Base-by-base conservation (phyloP, 305 asterid species). In the Fraxinus sp. region DNA sequence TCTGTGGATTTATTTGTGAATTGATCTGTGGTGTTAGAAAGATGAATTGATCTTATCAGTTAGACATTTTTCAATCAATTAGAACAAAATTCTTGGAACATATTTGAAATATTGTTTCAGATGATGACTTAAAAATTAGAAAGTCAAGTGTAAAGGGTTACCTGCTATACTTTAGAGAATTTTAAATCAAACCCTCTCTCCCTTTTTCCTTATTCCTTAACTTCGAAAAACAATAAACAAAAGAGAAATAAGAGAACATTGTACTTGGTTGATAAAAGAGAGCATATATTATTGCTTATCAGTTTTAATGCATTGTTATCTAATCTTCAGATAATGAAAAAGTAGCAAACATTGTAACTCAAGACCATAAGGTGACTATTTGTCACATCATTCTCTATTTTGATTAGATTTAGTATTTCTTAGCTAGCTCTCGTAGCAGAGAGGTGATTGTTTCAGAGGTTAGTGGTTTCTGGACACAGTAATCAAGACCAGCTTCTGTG, bases 401-500 rank as follows among this genome's bases (percentile, higher is more conserved):
- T 55, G 9, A 55, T 55, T 55, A 55, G 36, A 10, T 73, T 33
- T 74, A 83, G 11, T 32, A 55, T 43, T 83, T 81, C 81, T 80
- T 86, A 26, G 83, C 82, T 24, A 88, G 85, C 46, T 86, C 85
- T 7, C 87, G 79, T 28, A 87, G 55, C 16, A 87, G 70, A 18
- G 64, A 18, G 43, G 41, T 71, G 32, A 90, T 55, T 0, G 52
- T 70, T 4, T 39, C 68, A 1, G 20, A 14, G 30, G 64, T 80
- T 49, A 92, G 28, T 10, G 93, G 94, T 57, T 90, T 92, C 66
- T 78, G 84, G 74, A 77, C 64, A 18, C 90, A 89, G 24, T 43
- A 64, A 82, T 91, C 89, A 24, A 92, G 74, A 0, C 93, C 93
- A 36, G 93, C 87, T n/a, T 26, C 86, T 35, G 84, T 33, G 77